Conservation (phyloP, 306 rosid species). For the Rosa multiflora region DNA sequence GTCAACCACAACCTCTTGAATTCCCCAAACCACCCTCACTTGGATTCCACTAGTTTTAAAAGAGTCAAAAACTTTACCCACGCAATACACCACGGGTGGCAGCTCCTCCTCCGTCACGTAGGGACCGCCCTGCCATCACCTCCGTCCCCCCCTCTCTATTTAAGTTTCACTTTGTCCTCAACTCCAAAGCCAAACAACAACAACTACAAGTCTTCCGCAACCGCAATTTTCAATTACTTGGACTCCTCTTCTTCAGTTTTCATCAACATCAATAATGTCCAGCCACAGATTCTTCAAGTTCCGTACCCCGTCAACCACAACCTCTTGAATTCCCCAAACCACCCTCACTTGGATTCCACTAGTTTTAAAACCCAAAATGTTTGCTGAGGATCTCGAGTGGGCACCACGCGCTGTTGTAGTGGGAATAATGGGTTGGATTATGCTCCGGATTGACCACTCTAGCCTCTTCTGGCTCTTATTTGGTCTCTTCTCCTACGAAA, state of each 20-base stretch:
- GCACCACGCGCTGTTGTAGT: constrained; percentile 32
- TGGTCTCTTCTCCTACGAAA: constrained; percentile 56
- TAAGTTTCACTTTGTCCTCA: no score
- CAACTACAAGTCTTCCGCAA: neutral
- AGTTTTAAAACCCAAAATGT: constrained; percentile 34
- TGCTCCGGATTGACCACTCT: constrained; percentile 59
- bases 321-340: constrained; percentile 29
- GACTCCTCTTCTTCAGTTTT: constrained; percentile 1
- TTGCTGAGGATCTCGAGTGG: constrained; percentile 43
- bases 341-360: neutral
- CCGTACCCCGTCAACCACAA: constrained; percentile 32
- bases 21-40: constrained; percentile 21
- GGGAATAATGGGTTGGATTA: constrained; percentile 48
- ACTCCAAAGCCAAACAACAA: neutral
- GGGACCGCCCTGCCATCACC: neutral
- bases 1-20: constrained; percentile 8
- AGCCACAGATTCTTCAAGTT: constrained; percentile 62
- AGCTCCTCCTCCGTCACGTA: neutral
- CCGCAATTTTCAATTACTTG: neutral
- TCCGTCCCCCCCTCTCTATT: neutral
- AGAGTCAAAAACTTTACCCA: neutral
- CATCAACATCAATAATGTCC: neutral
- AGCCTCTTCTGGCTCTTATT: constrained; percentile 63
- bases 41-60: neutral
- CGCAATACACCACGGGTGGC: neutral